Evolutionary conservation across 2,329 filamentous ascomycete species (phyloP).

Genomic region (Aspergillus sp.): DNA sequence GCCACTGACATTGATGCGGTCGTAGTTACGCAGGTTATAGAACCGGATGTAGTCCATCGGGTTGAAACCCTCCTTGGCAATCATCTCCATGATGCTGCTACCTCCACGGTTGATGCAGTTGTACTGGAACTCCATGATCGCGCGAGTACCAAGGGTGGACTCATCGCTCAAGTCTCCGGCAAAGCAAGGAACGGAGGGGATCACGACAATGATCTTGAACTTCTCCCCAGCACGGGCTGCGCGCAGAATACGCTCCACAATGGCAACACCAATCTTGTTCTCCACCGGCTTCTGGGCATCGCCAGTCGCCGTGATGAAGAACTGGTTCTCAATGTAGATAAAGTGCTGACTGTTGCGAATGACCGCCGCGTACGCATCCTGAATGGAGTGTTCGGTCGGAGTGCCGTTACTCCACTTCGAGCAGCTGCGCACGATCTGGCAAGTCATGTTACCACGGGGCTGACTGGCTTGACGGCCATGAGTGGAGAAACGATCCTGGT

Average conservation of each 20-base stretch:
- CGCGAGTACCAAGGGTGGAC: conserved; percentile 79
- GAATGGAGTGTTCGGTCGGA: conserved; percentile 77
- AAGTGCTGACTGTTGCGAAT: conserved; percentile 88
- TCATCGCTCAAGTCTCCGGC: conserved; percentile 85
- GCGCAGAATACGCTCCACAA: conserved; percentile 83
- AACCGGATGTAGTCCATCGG: conserved; percentile 83
- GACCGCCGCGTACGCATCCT: conserved; percentile 79
- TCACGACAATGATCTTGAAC: conserved; percentile 85
- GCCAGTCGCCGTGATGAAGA: conserved; percentile 94
- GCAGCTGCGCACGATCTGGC: conserved; percentile 68
- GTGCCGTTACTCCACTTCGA: conserved; percentile 97
- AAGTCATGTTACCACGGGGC: conserved; percentile 38
- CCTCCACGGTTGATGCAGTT: conserved; percentile 92
- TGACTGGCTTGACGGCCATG: conserved; percentile 16
- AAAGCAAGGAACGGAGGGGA: conserved; percentile 90
- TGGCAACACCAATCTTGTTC: conserved; percentile 87
- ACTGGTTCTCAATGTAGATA: conserved; percentile 98
- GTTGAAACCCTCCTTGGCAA: conserved; percentile 74
- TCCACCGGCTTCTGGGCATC: conserved; percentile 81
- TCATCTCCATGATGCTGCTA: conserved; percentile 82
- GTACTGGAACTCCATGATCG: conserved; percentile 99
- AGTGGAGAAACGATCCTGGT: conserved; percentile 40
- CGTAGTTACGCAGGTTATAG: conserved; percentile 92
- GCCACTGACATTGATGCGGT: conserved; percentile 69
- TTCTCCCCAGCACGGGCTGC: conserved; percentile 81